Evolutionary conservation across 345 rosid genomes (phyloP).

Genomic region (sweet orange (Citrus sinensis)): DNA sequence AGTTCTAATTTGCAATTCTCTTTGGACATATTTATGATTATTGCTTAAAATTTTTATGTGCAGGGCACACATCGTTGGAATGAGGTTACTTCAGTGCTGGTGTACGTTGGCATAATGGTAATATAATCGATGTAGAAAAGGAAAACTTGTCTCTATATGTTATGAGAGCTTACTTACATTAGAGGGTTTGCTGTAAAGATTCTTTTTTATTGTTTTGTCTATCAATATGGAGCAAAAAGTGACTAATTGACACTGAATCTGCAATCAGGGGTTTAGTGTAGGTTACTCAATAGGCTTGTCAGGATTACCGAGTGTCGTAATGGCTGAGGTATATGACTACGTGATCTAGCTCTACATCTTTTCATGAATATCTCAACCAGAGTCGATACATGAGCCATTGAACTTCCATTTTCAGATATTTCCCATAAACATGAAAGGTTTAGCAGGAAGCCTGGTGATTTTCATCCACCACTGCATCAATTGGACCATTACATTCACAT

Average conservation of each 20-base stretch:
- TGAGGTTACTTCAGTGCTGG: slow-evolving; percentile 25
- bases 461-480: background rate
- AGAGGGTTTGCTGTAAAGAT: no score
- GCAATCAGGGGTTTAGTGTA: slow-evolving; percentile 9
- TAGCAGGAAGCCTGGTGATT: slow-evolving; percentile 1
- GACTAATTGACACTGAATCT: background rate
- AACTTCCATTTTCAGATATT: slow-evolving; percentile 10
- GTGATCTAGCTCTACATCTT: background rate
- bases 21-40: background rate
- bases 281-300: slow-evolving; percentile 18
- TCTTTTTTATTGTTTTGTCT: no score
- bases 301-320: slow-evolving; percentile 13
- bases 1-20: background rate
- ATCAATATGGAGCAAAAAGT: background rate
- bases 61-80: slow-evolving; percentile 23
- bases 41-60: background rate
- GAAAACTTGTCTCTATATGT: no score
- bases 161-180: no score
- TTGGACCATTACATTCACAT: slow-evolving; percentile 39
- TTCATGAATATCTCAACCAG: background rate
- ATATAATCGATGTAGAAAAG: background rate
- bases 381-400: background rate
- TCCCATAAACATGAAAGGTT: background rate
- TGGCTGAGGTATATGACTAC: background rate
- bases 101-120: slow-evolving; percentile 19